phyloP scores from a whole-genome alignment of 2,329 filamentous ascomycete species.

The Alternaria triticimaculans region DNA sequence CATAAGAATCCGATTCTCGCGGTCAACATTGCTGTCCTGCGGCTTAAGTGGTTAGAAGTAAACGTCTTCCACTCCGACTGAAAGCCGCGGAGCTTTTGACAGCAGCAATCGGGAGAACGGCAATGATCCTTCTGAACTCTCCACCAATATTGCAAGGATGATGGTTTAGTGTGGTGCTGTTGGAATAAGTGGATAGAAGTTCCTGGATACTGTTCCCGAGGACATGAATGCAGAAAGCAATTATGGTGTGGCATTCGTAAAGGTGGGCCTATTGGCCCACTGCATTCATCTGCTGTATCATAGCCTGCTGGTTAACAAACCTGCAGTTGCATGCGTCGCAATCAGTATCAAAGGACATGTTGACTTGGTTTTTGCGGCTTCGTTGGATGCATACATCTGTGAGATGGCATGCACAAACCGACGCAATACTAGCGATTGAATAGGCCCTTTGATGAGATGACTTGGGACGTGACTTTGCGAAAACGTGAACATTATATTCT shows the following conservation, averaged over 20 bases:
- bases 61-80: not conserved
- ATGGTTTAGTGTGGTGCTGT: not conserved
- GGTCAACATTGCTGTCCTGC: not conserved
- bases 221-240: not conserved
- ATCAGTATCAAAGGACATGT: constrained; percentile 11
- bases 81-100: not conserved
- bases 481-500: not conserved
- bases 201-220: not conserved
- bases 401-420: not conserved
- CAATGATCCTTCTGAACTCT: not conserved
- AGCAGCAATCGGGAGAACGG: not conserved
- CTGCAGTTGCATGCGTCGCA: constrained; percentile 18
- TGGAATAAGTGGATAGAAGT: not conserved
- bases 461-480: not conserved
- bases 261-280: constrained; percentile 5
- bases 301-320: constrained; percentile 12
- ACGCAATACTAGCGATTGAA: not conserved
- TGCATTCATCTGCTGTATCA: constrained; percentile 24
- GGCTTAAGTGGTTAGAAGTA: not conserved
- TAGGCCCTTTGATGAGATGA: not conserved
- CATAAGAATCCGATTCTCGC: not conserved
- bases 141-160: not conserved
- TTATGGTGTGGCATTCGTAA: not conserved
- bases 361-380: not conserved
- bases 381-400: not conserved